A percentile compares a stretch with the other conserved stretches of the same genome.
Conservation (phyloP, 2,329 filamentous ascomycete genomes). For the Fusarium buharicum region DNA sequence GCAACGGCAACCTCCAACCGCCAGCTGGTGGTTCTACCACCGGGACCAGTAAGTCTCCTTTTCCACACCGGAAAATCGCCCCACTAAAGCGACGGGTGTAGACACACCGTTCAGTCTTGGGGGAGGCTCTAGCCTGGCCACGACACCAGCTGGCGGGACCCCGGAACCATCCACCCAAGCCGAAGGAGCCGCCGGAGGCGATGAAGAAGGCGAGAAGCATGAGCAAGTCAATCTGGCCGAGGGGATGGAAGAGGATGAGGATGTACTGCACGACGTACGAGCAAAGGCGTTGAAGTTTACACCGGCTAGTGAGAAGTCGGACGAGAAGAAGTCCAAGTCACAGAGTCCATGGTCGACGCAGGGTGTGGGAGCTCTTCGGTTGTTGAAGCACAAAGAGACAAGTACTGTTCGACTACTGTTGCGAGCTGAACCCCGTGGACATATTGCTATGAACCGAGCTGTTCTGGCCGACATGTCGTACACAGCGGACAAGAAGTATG, state of each 20-base stretch:
- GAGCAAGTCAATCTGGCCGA: slow-evolving; percentile 77
- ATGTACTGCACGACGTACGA: slow-evolving; percentile 74
- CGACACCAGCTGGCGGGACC: slow-evolving; percentile 67
- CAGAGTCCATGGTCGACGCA: slow-evolving; percentile 73
- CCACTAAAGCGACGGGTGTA: slow-evolving; percentile 60
- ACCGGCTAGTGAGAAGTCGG: slow-evolving; percentile 59
- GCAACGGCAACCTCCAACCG: slow-evolving; percentile 54
- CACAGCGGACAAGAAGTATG: slow-evolving; percentile 68
- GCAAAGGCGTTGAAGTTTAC: slow-evolving; percentile 75
- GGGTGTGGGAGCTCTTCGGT: slow-evolving; percentile 75
- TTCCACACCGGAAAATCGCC: slow-evolving; percentile 55
- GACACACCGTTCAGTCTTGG: slow-evolving; percentile 67
- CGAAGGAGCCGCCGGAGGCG: slow-evolving; percentile 54
- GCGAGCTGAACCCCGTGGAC: slow-evolving; percentile 78
- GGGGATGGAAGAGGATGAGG: slow-evolving; percentile 77
- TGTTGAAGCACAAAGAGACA: slow-evolving; percentile 78
- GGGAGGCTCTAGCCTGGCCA: slow-evolving; percentile 69
- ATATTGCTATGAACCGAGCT: slow-evolving; percentile 76
- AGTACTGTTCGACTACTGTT: slow-evolving; percentile 74
- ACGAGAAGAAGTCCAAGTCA: slow-evolving; percentile 57
- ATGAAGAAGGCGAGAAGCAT: slow-evolving; percentile 68
- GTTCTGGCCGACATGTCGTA: slow-evolving; percentile 72
- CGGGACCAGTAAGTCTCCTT: slow-evolving; percentile 59
- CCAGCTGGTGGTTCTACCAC: slow-evolving; percentile 58
- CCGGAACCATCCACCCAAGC: slow-evolving; percentile 64